Evolutionary conservation across 2,329 filamentous ascomycete species (phyloP).

Genomic region (Venturia carpophila): DNA sequence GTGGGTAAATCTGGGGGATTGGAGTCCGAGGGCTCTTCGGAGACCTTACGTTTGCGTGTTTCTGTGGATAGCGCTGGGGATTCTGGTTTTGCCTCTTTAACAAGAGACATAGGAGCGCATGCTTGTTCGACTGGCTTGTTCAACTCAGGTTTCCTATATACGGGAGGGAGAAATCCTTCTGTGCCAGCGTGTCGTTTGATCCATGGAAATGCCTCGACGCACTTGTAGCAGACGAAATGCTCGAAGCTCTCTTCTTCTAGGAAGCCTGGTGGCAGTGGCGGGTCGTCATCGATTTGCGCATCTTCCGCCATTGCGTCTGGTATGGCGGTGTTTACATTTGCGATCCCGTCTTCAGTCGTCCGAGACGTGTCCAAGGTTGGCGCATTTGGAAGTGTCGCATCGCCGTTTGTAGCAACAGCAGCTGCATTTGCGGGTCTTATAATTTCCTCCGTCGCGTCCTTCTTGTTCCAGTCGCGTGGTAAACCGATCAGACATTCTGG

Average conservation of each 20-base stretch:
- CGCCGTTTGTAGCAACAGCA: background rate
- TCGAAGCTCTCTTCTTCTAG: constrained; percentile 85
- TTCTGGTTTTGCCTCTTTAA: constrained; percentile 25
- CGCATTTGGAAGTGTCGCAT: background rate
- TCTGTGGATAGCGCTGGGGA: constrained; percentile 25
- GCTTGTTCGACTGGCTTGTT: constrained; percentile 5
- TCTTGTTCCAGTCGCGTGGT: constrained; percentile 61
- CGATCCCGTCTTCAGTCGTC: background rate
- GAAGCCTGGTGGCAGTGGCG: constrained; percentile 74
- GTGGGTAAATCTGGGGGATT: constrained; percentile 17
- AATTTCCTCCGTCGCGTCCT: constrained; percentile 3
- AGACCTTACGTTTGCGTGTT: constrained; percentile 41
- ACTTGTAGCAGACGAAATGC: constrained; percentile 88
- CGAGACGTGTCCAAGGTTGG: background rate
- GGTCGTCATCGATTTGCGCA: constrained; percentile 40
- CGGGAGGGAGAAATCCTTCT: constrained; percentile 67
- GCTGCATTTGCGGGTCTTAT: background rate
- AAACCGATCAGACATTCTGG: constrained; percentile 83
- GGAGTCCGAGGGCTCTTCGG: constrained; percentile 17
- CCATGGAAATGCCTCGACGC: constrained; percentile 81
- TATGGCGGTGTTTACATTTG: constrained; percentile 22
- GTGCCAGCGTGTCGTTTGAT: constrained; percentile 80
- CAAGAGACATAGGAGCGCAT: background rate
- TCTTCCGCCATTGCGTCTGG: constrained; percentile 43
- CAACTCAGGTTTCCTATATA: constrained; percentile 31